These are phyloP conservation scores for Cutaneotrichosporon sp. DNA, from an alignment of 1,284 basidiomycete species.

Conservation along the genomic window DNA sequence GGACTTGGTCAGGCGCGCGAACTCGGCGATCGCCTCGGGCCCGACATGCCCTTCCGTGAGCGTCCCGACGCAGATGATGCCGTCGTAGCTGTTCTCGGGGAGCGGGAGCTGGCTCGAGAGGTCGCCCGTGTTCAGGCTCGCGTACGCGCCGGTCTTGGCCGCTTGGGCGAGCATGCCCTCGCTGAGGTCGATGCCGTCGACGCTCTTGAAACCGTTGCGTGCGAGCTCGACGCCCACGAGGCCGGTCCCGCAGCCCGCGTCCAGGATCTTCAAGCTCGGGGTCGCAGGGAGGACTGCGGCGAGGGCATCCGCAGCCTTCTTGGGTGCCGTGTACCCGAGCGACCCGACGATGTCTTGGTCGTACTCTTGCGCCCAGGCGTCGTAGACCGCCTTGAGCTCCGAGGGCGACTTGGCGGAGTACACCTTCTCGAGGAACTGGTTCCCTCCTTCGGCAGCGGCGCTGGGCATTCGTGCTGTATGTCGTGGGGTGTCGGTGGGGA, in stretches of 20 bases:
- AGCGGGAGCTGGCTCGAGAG: conserved; percentile 2
- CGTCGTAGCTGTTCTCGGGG: conserved; percentile 7
- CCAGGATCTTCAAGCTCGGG: conserved; percentile 6
- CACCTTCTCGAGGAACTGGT: conserved; percentile 9
- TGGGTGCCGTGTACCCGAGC: conserved; percentile 11
- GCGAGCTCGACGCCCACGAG: conserved; percentile 13
- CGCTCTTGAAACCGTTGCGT: not conserved
- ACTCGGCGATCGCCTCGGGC: conserved; percentile 10
- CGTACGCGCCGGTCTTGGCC: conserved; percentile 14
- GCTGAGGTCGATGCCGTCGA: conserved; percentile 18
- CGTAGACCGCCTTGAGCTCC: conserved; percentile 6
- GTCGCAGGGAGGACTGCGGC: not conserved
- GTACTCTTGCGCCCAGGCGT: conserved; percentile 44
- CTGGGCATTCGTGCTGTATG: no score
- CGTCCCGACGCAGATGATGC: conserved; percentile 15
- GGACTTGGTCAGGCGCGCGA: conserved; percentile 9
- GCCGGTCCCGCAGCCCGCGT: conserved; percentile 19
- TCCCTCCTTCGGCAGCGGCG: conserved; percentile 17
- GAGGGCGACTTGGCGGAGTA: conserved; percentile 4
- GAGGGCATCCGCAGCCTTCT: not conserved
- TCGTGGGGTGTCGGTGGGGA: no score
- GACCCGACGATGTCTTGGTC: conserved; percentile 12
- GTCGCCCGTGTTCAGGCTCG: conserved; percentile 4
- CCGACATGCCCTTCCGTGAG: conserved; percentile 19
- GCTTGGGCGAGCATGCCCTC: conserved; percentile 14